Base-by-base conservation (phyloP, 2,329 filamentous ascomycete species). In the Aurifilum marmelostoma region DNA sequence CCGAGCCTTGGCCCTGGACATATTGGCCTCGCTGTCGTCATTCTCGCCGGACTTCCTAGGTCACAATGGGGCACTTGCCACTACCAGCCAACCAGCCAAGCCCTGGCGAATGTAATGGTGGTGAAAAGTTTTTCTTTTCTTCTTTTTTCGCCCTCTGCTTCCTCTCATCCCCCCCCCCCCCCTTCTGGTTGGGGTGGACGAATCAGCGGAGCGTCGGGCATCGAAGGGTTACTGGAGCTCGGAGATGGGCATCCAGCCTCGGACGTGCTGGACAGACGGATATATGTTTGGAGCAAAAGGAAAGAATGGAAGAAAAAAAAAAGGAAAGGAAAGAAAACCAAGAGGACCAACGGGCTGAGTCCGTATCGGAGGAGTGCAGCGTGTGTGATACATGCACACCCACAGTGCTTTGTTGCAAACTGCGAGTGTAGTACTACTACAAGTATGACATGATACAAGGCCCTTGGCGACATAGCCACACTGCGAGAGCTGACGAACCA, bases 1-100 rank as follows among this genome's bases (percentile, higher is more conserved):
- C 37, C 24, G 29, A 29, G 7, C 8, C 50, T n/a, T 16, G 47
- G 47, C 63, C 50, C 34, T 39, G 32, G 34, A 34, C 6, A n/a
- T 21, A 16, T n/a, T 39, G 56, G 43, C 47, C 50, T 62, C 16
- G 4, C 47, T 32, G 32, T 67, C 58, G 66, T 59, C 47, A 56
- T 58, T 27, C 47, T 67, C 43, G 50, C 18, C n/a, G 16, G n/a
- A 21, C n/a, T 58, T 4, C 24, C 27, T 63, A 16, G 56, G 52
- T 14, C 27, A 27, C 27, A 18, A 56, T 21, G 56, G 56, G 32
- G 29, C 32, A 24, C 11, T 29, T 59, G 29, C 56, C 21, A 59
- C 29, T 37, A 32, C 11, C 56, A 37, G 29, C n/a, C n/a, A n/a
- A 29, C 8, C 56, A 34, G 27, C 56, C 56, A 24, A 24, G 32